Conservation (phyloP, 306 rosid genomes). For the Boehmeria nivea region DNA sequence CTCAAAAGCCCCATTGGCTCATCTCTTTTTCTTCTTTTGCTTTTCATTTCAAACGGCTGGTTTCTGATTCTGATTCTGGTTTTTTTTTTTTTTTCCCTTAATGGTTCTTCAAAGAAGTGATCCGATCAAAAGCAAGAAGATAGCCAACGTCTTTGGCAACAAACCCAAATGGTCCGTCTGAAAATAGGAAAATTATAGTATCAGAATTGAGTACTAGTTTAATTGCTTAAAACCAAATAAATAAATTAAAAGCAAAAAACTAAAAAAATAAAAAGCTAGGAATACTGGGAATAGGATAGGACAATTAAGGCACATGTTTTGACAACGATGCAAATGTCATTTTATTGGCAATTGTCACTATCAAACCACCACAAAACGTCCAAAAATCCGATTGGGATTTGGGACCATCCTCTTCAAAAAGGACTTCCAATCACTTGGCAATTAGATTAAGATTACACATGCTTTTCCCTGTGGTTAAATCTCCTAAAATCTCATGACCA, state of each 20-base stretch:
- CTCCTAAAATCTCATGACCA: neutral
- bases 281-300: neutral
- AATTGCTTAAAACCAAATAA: neutral
- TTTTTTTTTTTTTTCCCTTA: slow-evolving; percentile 5
- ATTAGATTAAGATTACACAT: neutral
- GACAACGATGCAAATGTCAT: slow-evolving; percentile 5
- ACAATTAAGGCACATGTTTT: slow-evolving; percentile 3
- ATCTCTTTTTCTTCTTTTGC: slow-evolving; percentile 4
- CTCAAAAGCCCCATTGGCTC: slow-evolving; percentile 26
- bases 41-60: too few species aligned
- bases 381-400: neutral
- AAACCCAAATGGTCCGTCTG: slow-evolving; percentile 26
- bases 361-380: neutral
- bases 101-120: slow-evolving; percentile 21
- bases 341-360: neutral
- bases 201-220: too few species aligned
- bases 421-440: neutral
- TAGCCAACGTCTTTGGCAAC: slow-evolving; percentile 10
- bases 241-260: neutral
- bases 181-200: slow-evolving; percentile 19
- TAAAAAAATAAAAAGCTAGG: slow-evolving; percentile 1
- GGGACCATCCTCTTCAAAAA: neutral
- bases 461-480: too few species aligned
- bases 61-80: neutral
- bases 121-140: slow-evolving; percentile 32